These are phyloP conservation scores for Neurospora discreta DNA, from an alignment of 495 filamentous ascomycete genomes.

Conservation along the genomic window DNA sequence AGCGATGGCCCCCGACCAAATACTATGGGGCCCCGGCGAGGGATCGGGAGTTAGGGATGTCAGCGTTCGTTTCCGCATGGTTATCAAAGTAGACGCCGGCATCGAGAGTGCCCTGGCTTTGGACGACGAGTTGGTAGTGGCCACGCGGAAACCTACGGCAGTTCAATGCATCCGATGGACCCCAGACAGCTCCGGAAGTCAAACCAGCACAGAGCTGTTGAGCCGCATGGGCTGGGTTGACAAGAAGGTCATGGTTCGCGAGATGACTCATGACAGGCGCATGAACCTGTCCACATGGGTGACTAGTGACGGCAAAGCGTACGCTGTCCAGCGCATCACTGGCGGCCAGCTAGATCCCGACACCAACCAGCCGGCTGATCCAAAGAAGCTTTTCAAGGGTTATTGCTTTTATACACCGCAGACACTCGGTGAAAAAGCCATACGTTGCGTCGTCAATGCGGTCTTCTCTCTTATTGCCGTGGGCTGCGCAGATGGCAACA, in stretches of 20 bases:
- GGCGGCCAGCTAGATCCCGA: constrained; percentile 10
- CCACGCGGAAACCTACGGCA: constrained; percentile 84
- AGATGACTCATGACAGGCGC: constrained; percentile 93
- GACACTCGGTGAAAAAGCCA: constrained; percentile 45
- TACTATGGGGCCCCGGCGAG: constrained; percentile 54
- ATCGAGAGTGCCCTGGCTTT: constrained; percentile 79
- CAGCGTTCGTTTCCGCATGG: constrained; percentile 88
- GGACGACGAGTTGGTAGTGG: constrained; percentile 88
- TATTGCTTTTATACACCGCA: constrained; percentile 80
- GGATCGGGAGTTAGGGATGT: constrained; percentile 75
- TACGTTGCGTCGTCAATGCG: constrained; percentile 77
- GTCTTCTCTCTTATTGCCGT: constrained; percentile 87
- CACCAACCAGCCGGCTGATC: constrained; percentile 22
- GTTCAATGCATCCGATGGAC: constrained; percentile 95
- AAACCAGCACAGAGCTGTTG: constrained; percentile 84
- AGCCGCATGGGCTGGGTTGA: constrained; percentile 76
- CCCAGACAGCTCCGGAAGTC: constrained; percentile 64
- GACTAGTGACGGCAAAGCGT: constrained; percentile 79
- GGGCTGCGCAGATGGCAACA: constrained; percentile 66
- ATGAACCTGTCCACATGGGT: constrained; percentile 97
- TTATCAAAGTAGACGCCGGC: constrained; percentile 94
- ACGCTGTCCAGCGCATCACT: constrained; percentile 68
- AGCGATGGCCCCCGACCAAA: constrained; percentile 39
- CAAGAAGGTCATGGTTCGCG: constrained; percentile 60
- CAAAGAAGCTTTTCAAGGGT: constrained; percentile 70